phyloP scores from a whole-genome alignment of 805 yeast species.

The Barnettozyma pratensis region DNA sequence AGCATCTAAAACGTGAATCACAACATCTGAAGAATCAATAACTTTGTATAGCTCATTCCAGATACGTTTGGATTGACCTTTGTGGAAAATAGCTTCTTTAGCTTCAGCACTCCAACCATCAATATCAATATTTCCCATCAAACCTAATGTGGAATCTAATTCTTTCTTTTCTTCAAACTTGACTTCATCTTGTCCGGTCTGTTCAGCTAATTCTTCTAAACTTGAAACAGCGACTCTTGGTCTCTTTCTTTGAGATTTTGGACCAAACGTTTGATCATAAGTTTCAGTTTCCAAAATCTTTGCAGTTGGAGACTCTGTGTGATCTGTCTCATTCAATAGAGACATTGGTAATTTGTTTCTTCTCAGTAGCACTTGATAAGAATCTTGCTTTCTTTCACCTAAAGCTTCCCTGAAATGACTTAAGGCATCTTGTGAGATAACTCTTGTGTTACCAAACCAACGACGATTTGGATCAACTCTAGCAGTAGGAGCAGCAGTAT shows the following conservation, averaged over 20 bases:
- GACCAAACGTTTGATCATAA: conserved; percentile 80
- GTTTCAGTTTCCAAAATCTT: conserved; percentile 87
- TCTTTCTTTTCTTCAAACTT: conserved; percentile 72
- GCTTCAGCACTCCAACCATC: conserved; percentile 90
- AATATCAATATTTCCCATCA: conserved; percentile 61
- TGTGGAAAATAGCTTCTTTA: conserved; percentile 90
- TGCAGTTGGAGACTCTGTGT: conserved; percentile 69
- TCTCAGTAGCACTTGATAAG: conserved; percentile 79
- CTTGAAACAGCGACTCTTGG: conserved; percentile 75
- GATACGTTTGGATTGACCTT: conserved; percentile 96
- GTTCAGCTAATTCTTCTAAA: conserved; percentile 69
- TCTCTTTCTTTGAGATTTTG: conserved; percentile 89
- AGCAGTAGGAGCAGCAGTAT: conserved; percentile 82
- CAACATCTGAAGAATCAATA: conserved; percentile 95
- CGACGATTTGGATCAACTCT: conserved; percentile 93
- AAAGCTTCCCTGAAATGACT: conserved; percentile 91
- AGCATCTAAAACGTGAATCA: conserved; percentile 38
- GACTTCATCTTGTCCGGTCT: conserved; percentile 51
- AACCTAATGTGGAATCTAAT: conserved; percentile 67
- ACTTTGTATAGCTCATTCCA: conserved; percentile 98
- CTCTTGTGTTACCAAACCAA: conserved; percentile 98
- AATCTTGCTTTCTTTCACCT: conserved; percentile 77
- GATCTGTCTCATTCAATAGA: conserved; percentile 78
- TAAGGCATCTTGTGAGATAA: conserved; percentile 94
- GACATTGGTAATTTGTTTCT: conserved; percentile 96